These are phyloP conservation scores for Venturiaceae sp. DNA, from an alignment of 2,329 filamentous ascomycete species.

Conservation along the genomic window DNA sequence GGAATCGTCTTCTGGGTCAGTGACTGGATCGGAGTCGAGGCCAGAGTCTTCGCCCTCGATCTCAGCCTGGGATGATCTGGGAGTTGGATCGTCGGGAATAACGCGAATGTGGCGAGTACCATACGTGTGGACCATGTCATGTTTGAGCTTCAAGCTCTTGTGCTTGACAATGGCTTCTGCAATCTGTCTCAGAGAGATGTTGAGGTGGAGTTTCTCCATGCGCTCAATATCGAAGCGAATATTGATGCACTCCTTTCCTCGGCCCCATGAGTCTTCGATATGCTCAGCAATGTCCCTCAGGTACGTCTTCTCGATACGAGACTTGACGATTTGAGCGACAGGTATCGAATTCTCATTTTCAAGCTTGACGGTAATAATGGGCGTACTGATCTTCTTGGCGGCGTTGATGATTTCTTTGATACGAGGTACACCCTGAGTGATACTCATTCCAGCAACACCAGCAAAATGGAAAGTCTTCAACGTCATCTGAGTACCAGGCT, in stretches of 20 bases:
- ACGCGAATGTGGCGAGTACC: slow-evolving; percentile 56
- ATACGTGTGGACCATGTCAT: slow-evolving; percentile 42
- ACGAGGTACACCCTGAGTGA: slow-evolving; percentile 96
- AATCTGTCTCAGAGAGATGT: slow-evolving; percentile 66
- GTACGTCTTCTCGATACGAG: slow-evolving; percentile 89
- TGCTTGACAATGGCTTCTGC: slow-evolving; percentile 65
- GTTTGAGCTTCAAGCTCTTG: slow-evolving; percentile 71
- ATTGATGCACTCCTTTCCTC: slow-evolving; percentile 63
- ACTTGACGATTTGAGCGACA: slow-evolving; percentile 84
- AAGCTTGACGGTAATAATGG: slow-evolving; percentile 80
- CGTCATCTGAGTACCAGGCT: slow-evolving; percentile 98
- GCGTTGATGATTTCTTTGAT: slow-evolving; percentile 99
- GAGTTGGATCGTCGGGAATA: slow-evolving; percentile 48
- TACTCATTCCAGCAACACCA: slow-evolving; percentile 98
- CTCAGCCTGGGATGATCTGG: slow-evolving; percentile 23
- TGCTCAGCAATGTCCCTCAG: slow-evolving; percentile 71
- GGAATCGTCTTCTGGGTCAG: slow-evolving; percentile 12
- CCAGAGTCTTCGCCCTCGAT: slow-evolving; percentile 17
- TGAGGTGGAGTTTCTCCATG: slow-evolving; percentile 71
- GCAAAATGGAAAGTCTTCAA: slow-evolving; percentile 99
- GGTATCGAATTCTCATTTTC: slow-evolving; percentile 65
- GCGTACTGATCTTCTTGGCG: slow-evolving; percentile 85
- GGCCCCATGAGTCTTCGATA: slow-evolving; percentile 84
- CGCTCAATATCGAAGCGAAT: slow-evolving; percentile 74
- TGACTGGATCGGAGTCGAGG: slow-evolving; percentile 10